Base-by-base conservation (phyloP, 306 rosid genomes). In the Pyrus betulifolia region DNA sequence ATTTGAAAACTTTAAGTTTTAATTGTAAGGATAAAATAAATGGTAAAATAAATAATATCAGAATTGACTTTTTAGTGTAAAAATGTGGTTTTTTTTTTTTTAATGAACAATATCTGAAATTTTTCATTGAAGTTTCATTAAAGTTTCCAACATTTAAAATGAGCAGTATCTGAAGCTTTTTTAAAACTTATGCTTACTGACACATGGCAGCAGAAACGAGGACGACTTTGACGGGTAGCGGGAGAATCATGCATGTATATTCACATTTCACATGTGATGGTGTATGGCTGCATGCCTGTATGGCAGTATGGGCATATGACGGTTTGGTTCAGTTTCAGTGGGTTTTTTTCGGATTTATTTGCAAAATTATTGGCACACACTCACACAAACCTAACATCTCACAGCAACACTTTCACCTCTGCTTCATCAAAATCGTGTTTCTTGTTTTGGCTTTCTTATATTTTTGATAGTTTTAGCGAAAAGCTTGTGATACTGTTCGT, bases 241-340 rank as follows among this genome's bases (percentile, higher is more conserved):
- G 44, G 54, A 25, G 49, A 35, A 35, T 64, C 44, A 54, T 33
- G 51, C 55, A 49, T 49, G 18, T 15, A 17, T 18, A 5, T 6
- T 49, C 55, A 49, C 18, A 49, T 17, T 25, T 71, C 70, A 82
- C 77, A 54, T 75, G 83, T 61, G 63, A 33, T 11, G n/a, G 76
- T 61, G 73, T 77, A 72, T 74, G 79, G 31, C 8, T 27, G 35
- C 8, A 18, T 28, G 42, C 30, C 33, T 63, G 68, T 19, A 8
- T 14, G 17, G 28, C 70, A 35, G 51, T 11, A 35, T 66, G 70
- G 70, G 28, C 18, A 35, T 38, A 35, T n/a, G 70, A 21, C 18
- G 25, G 49, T 64, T 64, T 25, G 13, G 11, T 49, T 49, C 55
- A 4, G 21, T 49, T 49, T 49, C 18, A 49, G 17, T 18, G 1